These are phyloP conservation scores for Aspergillus caelatus DNA, from an alignment of 2,329 filamentous ascomycete genomes.

Conservation along the genomic window DNA sequence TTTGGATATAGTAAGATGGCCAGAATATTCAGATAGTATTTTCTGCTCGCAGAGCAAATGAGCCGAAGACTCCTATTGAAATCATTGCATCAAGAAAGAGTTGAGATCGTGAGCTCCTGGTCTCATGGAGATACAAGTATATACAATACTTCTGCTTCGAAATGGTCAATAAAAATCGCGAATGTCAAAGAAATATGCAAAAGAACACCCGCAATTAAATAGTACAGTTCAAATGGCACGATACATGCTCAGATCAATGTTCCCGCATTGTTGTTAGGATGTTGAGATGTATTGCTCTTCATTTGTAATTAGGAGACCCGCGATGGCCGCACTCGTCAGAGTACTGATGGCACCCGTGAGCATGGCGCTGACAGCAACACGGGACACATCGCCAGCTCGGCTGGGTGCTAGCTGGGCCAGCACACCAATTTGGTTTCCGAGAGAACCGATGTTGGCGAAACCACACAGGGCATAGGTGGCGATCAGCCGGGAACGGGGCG, in stretches of 20 bases:
- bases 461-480: constrained; percentile 82
- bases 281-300: constrained; percentile 33
- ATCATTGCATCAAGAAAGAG: not conserved
- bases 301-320: constrained; percentile 71
- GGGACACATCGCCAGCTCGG: constrained; percentile 73
- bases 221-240: not conserved
- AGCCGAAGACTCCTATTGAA: not conserved
- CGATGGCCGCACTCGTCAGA: constrained; percentile 75
- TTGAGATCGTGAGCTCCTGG: not conserved
- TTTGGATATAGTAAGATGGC: too few relatives aligned
- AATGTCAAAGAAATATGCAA: not conserved
- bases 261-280: not conserved
- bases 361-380: constrained; percentile 75
- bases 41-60: constrained; percentile 4
- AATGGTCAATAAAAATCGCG: not conserved
- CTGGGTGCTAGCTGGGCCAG: constrained; percentile 77
- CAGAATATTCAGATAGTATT: not conserved
- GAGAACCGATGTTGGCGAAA: constrained; percentile 83
- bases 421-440: constrained; percentile 89
- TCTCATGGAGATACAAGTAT: not conserved
- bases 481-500: constrained; percentile 74
- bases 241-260: not conserved
- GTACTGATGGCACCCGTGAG: constrained; percentile 78
- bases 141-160: not conserved
- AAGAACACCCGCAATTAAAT: not conserved